Evolutionary conservation across 2,329 filamentous ascomycete species (phyloP), one percentile per base, ranked within the genome.

Genomic region (Nemania sp.): DNA sequence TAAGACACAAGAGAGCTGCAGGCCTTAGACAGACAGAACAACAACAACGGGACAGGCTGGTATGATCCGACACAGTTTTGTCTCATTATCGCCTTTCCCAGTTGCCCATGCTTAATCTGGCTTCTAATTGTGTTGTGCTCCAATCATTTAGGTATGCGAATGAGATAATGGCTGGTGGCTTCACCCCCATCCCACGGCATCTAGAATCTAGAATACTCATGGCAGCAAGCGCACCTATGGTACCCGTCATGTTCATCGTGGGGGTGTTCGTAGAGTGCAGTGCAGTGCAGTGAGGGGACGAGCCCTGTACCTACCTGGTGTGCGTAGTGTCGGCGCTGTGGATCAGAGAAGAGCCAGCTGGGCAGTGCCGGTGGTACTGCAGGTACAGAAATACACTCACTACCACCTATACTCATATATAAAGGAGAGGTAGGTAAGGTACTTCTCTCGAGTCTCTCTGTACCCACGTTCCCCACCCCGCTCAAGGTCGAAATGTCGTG

Each of bases 401-500:
- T 41, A 41, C 35, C 8, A 15, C 13, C 7, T 11, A 41, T 10
- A 41, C n/a, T n/a, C n/a, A n/a, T n/a, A n/a, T n/a, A n/a, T n/a
- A n/a, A n/a, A n/a, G n/a, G n/a, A n/a, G n/a, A n/a, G n/a, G n/a
- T n/a, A n/a, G n/a, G n/a, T 15, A 41, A 7, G 5, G 52, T 58
- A 67, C 62, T 13, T 57, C 20, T 47, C 32, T 65, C 54, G 51
- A 64, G 41, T 49, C 35, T 52, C 43, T 55, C 24, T 29, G 5
- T 22, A 18, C 7, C 38, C 57, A 45, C 29, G 22, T 51, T 51
- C 49, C 35, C 62, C 49, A 55, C 62, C 45, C 53, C 49, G 38
- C 49, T 65, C 63, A 32, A 49, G 56, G 47, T 61, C 60, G n/a
- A n/a, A 59, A 67, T 54, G 49, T 54, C 45, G 57, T 63, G 66